These are phyloP conservation scores for Ganoderma meredithae DNA, from an alignment of 1,284 basidiomycete genomes.

Conservation along the genomic window DNA sequence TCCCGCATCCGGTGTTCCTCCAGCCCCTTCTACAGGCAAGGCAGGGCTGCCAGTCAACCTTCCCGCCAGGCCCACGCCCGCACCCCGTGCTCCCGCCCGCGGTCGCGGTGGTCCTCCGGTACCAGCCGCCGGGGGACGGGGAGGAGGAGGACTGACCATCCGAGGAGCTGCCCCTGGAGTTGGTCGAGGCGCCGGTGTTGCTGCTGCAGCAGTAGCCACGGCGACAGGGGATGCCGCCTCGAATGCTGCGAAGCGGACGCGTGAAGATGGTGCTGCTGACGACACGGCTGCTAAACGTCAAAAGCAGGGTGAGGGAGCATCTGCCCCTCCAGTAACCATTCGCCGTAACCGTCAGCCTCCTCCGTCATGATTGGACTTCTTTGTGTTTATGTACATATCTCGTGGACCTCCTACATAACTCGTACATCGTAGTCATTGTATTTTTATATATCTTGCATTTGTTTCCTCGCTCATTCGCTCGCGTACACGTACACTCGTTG, in stretches of 20 bases:
- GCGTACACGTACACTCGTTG: conserved; percentile 17
- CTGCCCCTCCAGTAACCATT: conserved; percentile 39
- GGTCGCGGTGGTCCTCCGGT: conserved; percentile 39
- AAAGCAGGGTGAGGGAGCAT: conserved; percentile 53
- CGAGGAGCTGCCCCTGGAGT: conserved; percentile 49
- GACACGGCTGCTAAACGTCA: conserved; percentile 75
- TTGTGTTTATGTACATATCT: conserved; percentile 7
- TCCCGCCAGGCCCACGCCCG: conserved; percentile 36
- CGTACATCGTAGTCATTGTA: conserved; percentile 20
- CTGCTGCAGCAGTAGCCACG: conserved; percentile 21
- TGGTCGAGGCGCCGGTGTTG: conserved; percentile 46
- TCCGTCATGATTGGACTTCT: conserved; percentile 23
- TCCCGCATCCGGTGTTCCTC: conserved; percentile 32
- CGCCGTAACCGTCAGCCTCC: conserved; percentile 43
- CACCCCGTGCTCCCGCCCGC: conserved; percentile 30
- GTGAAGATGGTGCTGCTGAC: conserved; percentile 58
- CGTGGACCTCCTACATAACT: conserved; percentile 14
- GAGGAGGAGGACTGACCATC: conserved; percentile 38
- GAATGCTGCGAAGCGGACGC: conserved; percentile 58
- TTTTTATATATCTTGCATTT: conserved; percentile 27
- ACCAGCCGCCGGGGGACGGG: not conserved
- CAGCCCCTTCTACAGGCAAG: conserved; percentile 30
- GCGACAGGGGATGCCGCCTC: conserved; percentile 40
- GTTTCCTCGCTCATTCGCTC: conserved; percentile 7
- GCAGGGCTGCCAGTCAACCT: conserved; percentile 34